Conservation (phyloP, 2,329 filamentous ascomycete genomes). For the Diaporthe citri region DNA sequence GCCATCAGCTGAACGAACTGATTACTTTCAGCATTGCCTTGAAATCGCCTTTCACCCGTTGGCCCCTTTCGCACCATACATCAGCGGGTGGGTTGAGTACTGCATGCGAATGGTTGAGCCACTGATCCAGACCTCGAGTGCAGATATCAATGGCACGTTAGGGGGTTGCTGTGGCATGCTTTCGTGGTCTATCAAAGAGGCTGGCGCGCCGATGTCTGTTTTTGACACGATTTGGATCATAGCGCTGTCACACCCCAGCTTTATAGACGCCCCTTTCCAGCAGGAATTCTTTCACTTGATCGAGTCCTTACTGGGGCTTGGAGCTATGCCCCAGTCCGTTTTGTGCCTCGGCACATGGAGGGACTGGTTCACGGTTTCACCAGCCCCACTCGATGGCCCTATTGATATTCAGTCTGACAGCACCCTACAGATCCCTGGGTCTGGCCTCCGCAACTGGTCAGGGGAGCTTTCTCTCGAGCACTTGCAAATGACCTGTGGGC, state of each 20-base stretch:
- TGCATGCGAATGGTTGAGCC: not conserved
- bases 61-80: accelerated
- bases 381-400: not conserved
- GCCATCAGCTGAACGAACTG: not conserved
- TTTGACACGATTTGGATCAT: not conserved
- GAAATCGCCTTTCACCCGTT: not conserved
- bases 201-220: not conserved
- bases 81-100: not conserved
- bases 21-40: not conserved
- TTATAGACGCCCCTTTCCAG: not conserved
- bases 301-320: not conserved
- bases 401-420: not conserved
- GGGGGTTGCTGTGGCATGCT: not conserved
- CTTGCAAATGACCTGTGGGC: not conserved
- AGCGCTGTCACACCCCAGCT: accelerated
- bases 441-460: not conserved
- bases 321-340: not conserved
- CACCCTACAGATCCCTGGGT: not conserved
- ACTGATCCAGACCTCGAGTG: not conserved
- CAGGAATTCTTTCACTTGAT: not conserved
- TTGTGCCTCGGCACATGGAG: not conserved
- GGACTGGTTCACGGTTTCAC: not conserved
- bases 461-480: too few species aligned
- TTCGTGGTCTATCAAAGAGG: not conserved
- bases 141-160: not conserved